phyloP scores from a whole-genome alignment of 495 filamentous ascomycete species.

The Neurospora sp. region DNA sequence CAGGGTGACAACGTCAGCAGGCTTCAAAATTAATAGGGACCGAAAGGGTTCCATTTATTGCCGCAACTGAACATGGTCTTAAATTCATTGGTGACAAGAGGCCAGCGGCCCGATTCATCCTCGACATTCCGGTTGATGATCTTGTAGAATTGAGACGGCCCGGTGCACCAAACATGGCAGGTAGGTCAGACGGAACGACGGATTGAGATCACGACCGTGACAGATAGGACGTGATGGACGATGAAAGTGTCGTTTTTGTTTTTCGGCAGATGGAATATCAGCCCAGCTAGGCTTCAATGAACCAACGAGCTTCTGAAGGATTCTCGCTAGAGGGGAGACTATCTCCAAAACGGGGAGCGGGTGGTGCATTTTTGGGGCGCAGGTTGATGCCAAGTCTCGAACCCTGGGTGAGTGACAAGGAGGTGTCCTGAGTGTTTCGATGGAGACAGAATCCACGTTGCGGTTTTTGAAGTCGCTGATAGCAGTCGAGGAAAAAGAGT shows the following conservation, averaged over 20 bases:
- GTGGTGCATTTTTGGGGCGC: not conserved
- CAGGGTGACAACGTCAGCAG: not conserved
- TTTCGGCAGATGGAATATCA: not conserved
- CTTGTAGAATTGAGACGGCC: not conserved
- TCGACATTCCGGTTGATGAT: not conserved
- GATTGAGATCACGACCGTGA: not conserved
- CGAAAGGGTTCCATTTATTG: not conserved
- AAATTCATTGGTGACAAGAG: too few species aligned
- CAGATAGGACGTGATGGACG: not conserved
- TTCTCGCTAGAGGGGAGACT: not conserved
- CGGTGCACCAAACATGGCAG: not conserved
- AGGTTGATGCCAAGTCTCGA: not conserved
- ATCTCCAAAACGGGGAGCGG: not conserved
- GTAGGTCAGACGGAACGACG: not conserved
- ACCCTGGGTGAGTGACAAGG: not conserved
- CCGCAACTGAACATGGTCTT: not conserved
- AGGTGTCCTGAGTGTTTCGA: not conserved
- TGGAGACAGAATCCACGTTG: not conserved
- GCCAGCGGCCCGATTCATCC: not conserved
- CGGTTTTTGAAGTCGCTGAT: not conserved
- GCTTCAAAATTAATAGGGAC: not conserved
- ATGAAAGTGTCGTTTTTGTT: not conserved
- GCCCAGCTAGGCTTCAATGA: not conserved
- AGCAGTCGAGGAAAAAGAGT: not conserved
- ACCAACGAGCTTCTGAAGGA: not conserved